Percentiles rank a stretch among this genome's conserved stretches.
These are phyloP conservation scores for Tephrocybe sp. DNA, from an alignment of 768 basidiomycete species.

Conservation along the genomic window DNA sequence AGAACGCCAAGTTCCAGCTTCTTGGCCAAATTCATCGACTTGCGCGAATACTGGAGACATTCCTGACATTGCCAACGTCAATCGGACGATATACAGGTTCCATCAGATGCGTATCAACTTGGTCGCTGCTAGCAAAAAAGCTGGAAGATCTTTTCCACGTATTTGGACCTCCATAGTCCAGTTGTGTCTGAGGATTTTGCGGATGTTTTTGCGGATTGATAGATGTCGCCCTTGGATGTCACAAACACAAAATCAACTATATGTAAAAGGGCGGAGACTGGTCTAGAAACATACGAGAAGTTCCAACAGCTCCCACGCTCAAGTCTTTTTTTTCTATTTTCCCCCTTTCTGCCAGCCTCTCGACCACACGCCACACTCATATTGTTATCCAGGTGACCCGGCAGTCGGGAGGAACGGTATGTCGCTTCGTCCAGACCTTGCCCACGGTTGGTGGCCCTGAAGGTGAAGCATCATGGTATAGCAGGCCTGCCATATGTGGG, in stretches of 20 bases:
- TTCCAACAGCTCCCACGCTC: too few species aligned
- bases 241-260: background rate
- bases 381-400: background rate
- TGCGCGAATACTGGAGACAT: background rate
- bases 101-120: constrained; percentile 12
- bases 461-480: background rate
- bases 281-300: too few species aligned
- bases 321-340: too few species aligned
- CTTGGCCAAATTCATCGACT: background rate
- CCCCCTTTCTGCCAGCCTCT: background rate
- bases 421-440: background rate
- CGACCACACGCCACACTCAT: background rate
- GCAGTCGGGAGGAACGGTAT: background rate
- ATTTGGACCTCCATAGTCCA: background rate
- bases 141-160: background rate
- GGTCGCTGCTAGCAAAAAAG: too few species aligned
- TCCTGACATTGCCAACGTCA: constrained; percentile 4
- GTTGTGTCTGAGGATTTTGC: background rate
- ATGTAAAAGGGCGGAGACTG: background rate
- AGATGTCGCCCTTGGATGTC: background rate
- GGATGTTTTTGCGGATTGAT: background rate
- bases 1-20: background rate
- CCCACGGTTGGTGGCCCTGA: background rate
- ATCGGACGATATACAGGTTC: background rate
- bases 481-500: background rate